A percentile compares a stretch with the other conserved stretches of the same genome.
These are phyloP conservation scores for Crithidia bombi DNA, from an alignment of 208 protist species.

Conservation along the genomic window DNA sequence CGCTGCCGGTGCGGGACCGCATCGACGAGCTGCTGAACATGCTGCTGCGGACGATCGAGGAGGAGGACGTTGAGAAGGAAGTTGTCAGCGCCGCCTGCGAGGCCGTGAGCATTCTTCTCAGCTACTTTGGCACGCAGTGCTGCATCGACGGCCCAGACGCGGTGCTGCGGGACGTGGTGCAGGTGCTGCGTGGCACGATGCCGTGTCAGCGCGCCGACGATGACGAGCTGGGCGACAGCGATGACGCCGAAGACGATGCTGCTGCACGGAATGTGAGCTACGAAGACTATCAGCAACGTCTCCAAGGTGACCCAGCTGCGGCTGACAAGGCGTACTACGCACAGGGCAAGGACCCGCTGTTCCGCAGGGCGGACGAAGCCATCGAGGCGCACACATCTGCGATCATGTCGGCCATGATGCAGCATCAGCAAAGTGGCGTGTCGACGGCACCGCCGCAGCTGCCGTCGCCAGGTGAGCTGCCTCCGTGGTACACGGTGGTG, in stretches of 20 bases:
- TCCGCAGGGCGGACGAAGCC: slow-evolving; percentile 29
- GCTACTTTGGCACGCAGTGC: slow-evolving; percentile 79
- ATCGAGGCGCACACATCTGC: slow-evolving; percentile 30
- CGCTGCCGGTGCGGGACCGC: slow-evolving; percentile 44
- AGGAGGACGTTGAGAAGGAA: slow-evolving; percentile 69
- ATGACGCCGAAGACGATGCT: slow-evolving; percentile 48
- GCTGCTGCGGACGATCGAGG: slow-evolving; percentile 50
- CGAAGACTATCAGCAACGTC: slow-evolving; percentile 22
- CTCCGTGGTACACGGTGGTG: slow-evolving; percentile 38
- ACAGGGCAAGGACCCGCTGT: slow-evolving; percentile 28
- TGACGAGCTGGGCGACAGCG: slow-evolving; percentile 33
- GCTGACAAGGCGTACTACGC: slow-evolving; percentile 9
- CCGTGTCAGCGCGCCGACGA: slow-evolving; percentile 57
- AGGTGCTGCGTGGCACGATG: slow-evolving; percentile 58
- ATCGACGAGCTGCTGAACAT: slow-evolving; percentile 59
- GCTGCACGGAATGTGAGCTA: slow-evolving; percentile 17
- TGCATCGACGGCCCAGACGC: slow-evolving; percentile 47
- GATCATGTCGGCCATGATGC: slow-evolving; percentile 35
- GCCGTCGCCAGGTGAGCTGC: slow-evolving; percentile 29
- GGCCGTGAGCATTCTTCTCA: slow-evolving; percentile 54
- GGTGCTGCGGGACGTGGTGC: slow-evolving; percentile 49
- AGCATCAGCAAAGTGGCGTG: slow-evolving; percentile 31
- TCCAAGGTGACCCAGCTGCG: slow-evolving; percentile 2
- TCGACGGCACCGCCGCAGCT: slow-evolving; percentile 20
- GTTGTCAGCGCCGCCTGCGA: slow-evolving; percentile 81